A percentile compares a stretch with the other conserved stretches of the same genome.
phyloP scores from a whole-genome alignment of 2,329 filamentous ascomycete genomes.

The Exophiala dermatitidis region DNA sequence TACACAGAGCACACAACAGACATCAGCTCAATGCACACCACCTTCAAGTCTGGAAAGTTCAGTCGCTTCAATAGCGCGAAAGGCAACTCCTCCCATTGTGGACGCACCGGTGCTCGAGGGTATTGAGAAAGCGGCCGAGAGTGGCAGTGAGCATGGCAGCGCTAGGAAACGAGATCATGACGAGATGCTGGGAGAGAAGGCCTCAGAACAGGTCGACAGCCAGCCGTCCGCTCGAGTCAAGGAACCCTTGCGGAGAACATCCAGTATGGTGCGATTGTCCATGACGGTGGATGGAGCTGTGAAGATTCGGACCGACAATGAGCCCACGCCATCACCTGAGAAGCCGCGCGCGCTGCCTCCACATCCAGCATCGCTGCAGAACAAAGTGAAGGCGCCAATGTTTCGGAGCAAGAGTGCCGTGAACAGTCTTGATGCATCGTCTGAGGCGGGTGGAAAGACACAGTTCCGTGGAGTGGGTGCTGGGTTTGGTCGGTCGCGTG shows the following conservation, averaged over 20 bases:
- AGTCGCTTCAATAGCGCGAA: not conserved
- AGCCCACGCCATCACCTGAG: conserved; percentile 62
- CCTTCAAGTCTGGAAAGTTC: conserved; percentile 17
- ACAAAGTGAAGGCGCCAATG: conserved; percentile 45
- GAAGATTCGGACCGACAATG: conserved; percentile 65
- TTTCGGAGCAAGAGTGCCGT: conserved; percentile 28
- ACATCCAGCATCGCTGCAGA: conserved; percentile 41
- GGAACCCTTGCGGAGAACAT: conserved; percentile 31
- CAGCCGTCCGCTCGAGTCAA: conserved; percentile 32
- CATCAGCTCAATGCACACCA: conserved; percentile 8
- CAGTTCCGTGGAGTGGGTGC: conserved; percentile 34
- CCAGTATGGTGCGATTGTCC: conserved; percentile 60
- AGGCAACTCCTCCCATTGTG: not conserved
- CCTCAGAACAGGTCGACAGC: conserved; percentile 30
- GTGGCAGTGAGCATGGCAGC: conserved; percentile 11
- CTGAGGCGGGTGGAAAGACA: conserved; percentile 10
- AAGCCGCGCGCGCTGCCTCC: conserved; percentile 45
- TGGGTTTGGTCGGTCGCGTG: conserved; percentile 67
- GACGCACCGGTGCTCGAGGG: not conserved
- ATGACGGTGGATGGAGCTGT: conserved; percentile 85
- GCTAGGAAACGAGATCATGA: conserved; percentile 22
- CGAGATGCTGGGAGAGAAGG: conserved; percentile 23
- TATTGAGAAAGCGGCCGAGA: conserved; percentile 1
- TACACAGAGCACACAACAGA: conserved; percentile 8
- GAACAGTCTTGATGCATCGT: conserved; percentile 12